These are phyloP conservation scores for Pythium graminicola DNA, from an alignment of 352 stramenopile genomes.

Conservation along the genomic window DNA sequence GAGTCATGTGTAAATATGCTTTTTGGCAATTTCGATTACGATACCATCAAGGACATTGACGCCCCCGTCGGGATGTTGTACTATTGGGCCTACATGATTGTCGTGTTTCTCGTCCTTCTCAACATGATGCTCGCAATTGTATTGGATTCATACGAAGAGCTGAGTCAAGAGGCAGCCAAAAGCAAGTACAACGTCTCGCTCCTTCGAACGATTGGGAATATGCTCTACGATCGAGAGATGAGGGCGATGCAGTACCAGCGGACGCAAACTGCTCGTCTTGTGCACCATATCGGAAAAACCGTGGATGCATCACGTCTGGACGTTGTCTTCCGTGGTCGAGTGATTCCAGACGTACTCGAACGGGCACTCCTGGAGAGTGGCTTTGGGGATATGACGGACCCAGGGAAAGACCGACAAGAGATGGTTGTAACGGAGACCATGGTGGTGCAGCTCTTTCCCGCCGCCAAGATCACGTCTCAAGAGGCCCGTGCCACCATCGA, in stretches of 20 bases:
- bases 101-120: constrained; percentile 56
- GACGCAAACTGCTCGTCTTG: background rate
- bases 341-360: constrained; percentile 19
- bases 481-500: constrained; percentile 12
- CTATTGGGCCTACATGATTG: constrained; percentile 62
- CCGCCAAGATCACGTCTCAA: constrained; percentile 1
- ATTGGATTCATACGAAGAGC: constrained; percentile 44
- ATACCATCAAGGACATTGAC: constrained; percentile 36
- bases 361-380: constrained; percentile 2
- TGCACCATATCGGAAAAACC: background rate
- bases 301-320: background rate
- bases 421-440: constrained; percentile 4
- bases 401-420: background rate
- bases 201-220: constrained; percentile 24
- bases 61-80: constrained; percentile 42
- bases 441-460: constrained; percentile 12
- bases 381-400: background rate
- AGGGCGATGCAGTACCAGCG: background rate
- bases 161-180: constrained; percentile 33
- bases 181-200: constrained; percentile 22
- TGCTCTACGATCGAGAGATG: constrained; percentile 20
- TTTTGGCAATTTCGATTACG: constrained; percentile 59
- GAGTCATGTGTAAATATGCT: constrained; percentile 63
- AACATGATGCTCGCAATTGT: constrained; percentile 76
- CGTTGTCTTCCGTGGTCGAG: constrained; percentile 13